phyloP scores from a whole-genome alignment of 78 protist species.

The Mantamonas sphyraenae region DNA sequence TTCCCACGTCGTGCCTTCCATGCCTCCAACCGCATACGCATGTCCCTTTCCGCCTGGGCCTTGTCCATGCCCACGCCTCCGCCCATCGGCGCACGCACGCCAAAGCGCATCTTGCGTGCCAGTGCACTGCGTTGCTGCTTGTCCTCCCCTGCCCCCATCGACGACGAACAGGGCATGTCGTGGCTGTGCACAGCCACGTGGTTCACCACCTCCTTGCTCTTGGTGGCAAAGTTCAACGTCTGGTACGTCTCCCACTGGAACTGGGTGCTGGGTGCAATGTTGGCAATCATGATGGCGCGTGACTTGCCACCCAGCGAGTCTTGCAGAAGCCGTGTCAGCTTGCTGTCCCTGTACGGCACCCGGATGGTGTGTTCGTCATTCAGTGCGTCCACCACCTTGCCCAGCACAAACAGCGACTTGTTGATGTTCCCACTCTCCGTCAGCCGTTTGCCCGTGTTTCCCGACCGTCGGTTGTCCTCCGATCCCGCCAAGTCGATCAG shows the following conservation, averaged over 20 bases:
- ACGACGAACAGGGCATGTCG: too few relatives aligned
- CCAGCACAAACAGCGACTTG: constrained; percentile 5
- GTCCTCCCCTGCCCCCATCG: too few relatives aligned
- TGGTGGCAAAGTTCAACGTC: background rate
- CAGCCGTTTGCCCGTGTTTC: background rate
- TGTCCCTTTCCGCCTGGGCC: too few relatives aligned
- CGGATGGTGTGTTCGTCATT: background rate
- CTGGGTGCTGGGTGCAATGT: background rate
- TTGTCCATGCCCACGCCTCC: too few relatives aligned
- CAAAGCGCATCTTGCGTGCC: too few relatives aligned
- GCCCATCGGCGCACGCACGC: too few relatives aligned
- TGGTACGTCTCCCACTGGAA: background rate
- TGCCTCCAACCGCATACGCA: too few relatives aligned
- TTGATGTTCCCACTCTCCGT: constrained; percentile 12
- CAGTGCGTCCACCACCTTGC: background rate
- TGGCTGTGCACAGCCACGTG: background rate
- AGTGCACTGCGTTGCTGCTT: too few relatives aligned
- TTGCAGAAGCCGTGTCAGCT: constrained; percentile 13
- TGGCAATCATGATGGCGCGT: constrained; percentile 14
- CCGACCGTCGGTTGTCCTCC: constrained; percentile 1
- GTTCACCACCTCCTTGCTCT: background rate
- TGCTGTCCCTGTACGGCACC: constrained; percentile 5
- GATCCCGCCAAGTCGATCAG: constrained; percentile 24
- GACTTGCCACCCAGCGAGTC: constrained; percentile 16
- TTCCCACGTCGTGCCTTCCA: too few relatives aligned